Percentiles rank a stretch among this genome's conserved stretches.
phyloP scores from a whole-genome alignment of 345 rosid genomes.

The Rhodomyrtus tomentosa region DNA sequence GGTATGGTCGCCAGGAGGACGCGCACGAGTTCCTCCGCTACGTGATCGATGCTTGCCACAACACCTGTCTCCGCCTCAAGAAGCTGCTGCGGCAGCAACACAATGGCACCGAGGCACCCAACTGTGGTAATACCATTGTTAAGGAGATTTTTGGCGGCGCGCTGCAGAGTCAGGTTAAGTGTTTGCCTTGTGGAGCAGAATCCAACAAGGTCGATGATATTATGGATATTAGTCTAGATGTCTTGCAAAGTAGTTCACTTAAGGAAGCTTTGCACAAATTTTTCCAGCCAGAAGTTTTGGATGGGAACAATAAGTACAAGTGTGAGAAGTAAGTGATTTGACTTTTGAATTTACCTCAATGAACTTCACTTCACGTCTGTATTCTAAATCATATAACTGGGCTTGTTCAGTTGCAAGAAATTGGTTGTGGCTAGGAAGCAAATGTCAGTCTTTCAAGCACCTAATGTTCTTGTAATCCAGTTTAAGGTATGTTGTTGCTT shows the following conservation, averaged over 20 bases:
- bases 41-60: conserved; percentile 93
- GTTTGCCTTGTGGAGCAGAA: conserved; percentile 73
- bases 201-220: conserved; percentile 94
- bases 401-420: conserved; percentile 77
- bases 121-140: conserved; percentile 25
- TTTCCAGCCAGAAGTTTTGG: conserved; percentile 84
- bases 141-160: conserved; percentile 95
- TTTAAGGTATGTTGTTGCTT: conserved; percentile 50
- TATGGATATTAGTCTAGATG: conserved; percentile 93
- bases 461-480: conserved; percentile 86
- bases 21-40: conserved; percentile 94
- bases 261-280: conserved; percentile 81
- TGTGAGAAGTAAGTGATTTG: conserved; percentile 54
- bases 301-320: conserved; percentile 86
- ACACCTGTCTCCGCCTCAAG: conserved; percentile 72
- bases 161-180: conserved; percentile 94
- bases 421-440: conserved; percentile 94
- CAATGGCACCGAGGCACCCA: background rate
- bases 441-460: conserved; percentile 82
- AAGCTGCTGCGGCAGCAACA: conserved; percentile 44
- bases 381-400: conserved; percentile 8
- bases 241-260: conserved; percentile 53
- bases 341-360: background rate
- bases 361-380: background rate
- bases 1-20: conserved; percentile 83